phyloP scores from a whole-genome alignment of 2,329 filamentous ascomycete species.

The Cladosporium sp. region DNA sequence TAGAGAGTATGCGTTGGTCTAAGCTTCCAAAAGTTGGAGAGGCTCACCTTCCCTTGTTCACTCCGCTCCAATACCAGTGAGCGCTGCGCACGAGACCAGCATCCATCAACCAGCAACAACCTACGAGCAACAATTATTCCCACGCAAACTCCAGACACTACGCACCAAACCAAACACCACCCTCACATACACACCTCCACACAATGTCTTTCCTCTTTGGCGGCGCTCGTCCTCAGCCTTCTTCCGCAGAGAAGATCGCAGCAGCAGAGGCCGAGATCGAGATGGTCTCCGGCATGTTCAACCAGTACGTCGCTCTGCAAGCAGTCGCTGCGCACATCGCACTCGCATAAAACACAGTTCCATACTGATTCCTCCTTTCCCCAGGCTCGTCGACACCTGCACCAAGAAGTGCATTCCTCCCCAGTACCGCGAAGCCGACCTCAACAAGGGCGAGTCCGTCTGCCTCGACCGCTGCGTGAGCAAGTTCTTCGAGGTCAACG shows the following conservation, averaged over 20 bases:
- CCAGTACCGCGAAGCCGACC: constrained; percentile 91
- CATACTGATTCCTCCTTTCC: not conserved
- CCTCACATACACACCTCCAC: constrained; percentile 31
- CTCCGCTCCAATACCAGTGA: constrained; percentile 2
- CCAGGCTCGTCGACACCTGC: constrained; percentile 76
- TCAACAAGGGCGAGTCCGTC: constrained; percentile 98
- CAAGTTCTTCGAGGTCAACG: constrained; percentile 98
- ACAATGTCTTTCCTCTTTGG: constrained; percentile 73
- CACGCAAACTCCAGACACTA: not conserved
- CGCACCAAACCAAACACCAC: not conserved
- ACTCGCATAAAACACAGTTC: not conserved
- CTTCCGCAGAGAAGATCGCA: constrained; percentile 95
- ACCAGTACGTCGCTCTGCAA: constrained; percentile 64
- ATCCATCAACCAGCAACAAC: constrained; percentile 12
- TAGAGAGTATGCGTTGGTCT: no score
- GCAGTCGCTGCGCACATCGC: not conserved
- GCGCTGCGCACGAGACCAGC: constrained; percentile 7
- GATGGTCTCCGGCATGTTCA: constrained; percentile 97
- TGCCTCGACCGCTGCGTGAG: constrained; percentile 96
- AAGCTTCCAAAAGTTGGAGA: not conserved
- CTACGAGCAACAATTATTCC: not conserved
- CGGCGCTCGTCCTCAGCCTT: constrained; percentile 73
- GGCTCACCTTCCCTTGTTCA: not conserved
- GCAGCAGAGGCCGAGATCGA: constrained; percentile 96
- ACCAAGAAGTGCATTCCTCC: constrained; percentile 88